Evolutionary conservation across 257 asterid species (phyloP).

Genomic region (Jacaranda mimosifolia): DNA sequence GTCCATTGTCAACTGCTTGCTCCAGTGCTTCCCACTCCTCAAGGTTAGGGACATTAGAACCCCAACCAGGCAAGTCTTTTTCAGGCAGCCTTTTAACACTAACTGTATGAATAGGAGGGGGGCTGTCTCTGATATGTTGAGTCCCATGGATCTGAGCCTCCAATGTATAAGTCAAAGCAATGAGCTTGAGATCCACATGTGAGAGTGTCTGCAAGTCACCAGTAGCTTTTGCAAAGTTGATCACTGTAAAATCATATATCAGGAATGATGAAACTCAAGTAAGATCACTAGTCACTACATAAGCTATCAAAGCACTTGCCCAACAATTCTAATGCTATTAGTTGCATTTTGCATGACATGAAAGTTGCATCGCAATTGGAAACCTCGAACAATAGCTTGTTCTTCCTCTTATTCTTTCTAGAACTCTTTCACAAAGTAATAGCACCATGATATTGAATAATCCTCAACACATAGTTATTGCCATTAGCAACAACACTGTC

Average conservation of each 20-base stretch:
- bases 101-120: slow-evolving; percentile 83
- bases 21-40: slow-evolving; percentile 98
- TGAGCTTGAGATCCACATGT: slow-evolving; percentile 95
- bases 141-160: slow-evolving; percentile 90
- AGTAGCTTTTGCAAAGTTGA: slow-evolving; percentile 89
- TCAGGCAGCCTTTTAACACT: slow-evolving; percentile 94
- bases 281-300: slow-evolving; percentile 18
- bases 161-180: slow-evolving; percentile 86
- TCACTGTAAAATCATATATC: slow-evolving; percentile 57
- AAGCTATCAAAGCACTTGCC: neutral
- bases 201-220: slow-evolving; percentile 99
- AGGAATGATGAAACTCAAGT: neutral
- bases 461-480: too few species aligned
- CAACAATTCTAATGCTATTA: too few species aligned
- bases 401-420: too few species aligned
- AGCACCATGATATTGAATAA: too few species aligned
- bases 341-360: neutral
- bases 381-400: too few species aligned
- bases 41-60: slow-evolving; percentile 88
- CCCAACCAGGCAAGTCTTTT: slow-evolving; percentile 99
- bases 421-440: too few species aligned
- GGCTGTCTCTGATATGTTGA: slow-evolving; percentile 76
- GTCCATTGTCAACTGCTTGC: slow-evolving; percentile 56
- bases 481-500: too few species aligned
- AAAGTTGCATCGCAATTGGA: neutral